Evolutionary conservation across 257 asterid genomes (phyloP).

Genomic region (Forsythia suspensa): DNA sequence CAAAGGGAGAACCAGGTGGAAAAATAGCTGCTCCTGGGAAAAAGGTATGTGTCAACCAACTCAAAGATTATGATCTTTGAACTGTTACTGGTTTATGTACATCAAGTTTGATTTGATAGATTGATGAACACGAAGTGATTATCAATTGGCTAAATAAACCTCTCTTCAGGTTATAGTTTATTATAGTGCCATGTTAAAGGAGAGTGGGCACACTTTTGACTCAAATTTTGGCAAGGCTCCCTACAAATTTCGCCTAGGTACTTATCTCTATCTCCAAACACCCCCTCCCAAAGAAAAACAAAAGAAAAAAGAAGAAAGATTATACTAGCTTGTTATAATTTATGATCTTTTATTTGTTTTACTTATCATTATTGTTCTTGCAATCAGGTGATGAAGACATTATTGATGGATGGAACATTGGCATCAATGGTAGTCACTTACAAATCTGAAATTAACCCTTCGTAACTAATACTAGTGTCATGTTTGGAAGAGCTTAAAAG

Average conservation of each 20-base stretch:
- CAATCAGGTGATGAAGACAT: conserved; percentile 54
- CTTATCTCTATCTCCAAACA: neutral
- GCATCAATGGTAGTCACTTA: conserved; percentile 59
- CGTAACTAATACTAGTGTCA: neutral
- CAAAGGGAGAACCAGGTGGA: conserved; percentile 60
- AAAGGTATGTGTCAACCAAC: conserved; percentile 44
- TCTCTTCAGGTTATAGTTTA: conserved; percentile 63
- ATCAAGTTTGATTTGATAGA: conserved; percentile 18
- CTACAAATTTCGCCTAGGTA: conserved; percentile 70
- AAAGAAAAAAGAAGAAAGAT: neutral
- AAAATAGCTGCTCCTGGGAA: conserved; percentile 67
- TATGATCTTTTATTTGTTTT: neutral
- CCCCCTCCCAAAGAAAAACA: neutral
- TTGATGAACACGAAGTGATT: conserved; percentile 1
- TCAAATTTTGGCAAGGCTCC: conserved; percentile 52
- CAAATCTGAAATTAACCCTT: conserved; percentile 10
- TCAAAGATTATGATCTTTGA: neutral
- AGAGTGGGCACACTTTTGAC: conserved; percentile 56
- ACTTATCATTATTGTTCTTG: conserved; percentile 17
- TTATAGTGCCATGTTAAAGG: conserved; percentile 66
- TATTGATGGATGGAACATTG: conserved; percentile 75
- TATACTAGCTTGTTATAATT: no score
- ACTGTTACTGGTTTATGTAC: neutral
- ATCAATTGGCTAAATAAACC: conserved; percentile 3
- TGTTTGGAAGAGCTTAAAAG: neutral